Conservation (phyloP, 768 basidiomycete species). For the Gymnopilus junonius region DNA sequence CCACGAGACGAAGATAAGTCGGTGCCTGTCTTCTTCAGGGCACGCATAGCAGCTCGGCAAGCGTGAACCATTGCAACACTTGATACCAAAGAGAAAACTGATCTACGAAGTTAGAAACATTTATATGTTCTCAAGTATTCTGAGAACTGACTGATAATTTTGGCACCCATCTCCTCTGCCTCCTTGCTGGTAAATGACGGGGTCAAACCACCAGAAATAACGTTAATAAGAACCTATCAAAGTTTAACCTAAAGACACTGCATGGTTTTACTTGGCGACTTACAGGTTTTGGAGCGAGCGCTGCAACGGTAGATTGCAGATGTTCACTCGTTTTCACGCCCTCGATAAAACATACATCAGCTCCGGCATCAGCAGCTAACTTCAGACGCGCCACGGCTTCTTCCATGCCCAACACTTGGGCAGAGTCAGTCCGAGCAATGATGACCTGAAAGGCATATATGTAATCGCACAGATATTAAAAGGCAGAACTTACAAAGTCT, state of each 20-base stretch:
- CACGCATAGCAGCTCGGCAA: conserved; percentile 76
- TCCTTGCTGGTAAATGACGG: conserved; percentile 74
- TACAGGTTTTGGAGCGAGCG: conserved; percentile 74
- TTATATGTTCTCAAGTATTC: background rate
- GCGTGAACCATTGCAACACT: conserved; percentile 80
- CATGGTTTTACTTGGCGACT: conserved; percentile 13
- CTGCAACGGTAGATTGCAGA: conserved; percentile 64
- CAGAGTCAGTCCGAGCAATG: conserved; percentile 79
- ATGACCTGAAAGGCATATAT: conserved; percentile 49
- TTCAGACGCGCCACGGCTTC: conserved; percentile 72
- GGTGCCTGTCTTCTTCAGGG: conserved; percentile 78
- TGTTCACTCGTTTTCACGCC: conserved; percentile 74
- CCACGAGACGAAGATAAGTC: conserved; percentile 64
- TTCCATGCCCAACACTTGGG: conserved; percentile 81
- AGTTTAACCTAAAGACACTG: background rate
- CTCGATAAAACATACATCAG: conserved; percentile 85
- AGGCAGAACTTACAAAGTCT: conserved; percentile 58
- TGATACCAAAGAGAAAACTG: conserved; percentile 79
- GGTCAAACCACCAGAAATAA: conserved; percentile 79
- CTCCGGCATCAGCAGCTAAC: conserved; percentile 74
- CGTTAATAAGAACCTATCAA: conserved; percentile 69
- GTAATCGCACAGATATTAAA: background rate
- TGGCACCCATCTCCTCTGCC: conserved; percentile 72
- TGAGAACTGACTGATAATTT: conserved; percentile 69
- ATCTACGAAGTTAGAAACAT: background rate